These are phyloP conservation scores for Noccaea caerulescens DNA, from an alignment of 345 rosid genomes.

Conservation along the genomic window DNA sequence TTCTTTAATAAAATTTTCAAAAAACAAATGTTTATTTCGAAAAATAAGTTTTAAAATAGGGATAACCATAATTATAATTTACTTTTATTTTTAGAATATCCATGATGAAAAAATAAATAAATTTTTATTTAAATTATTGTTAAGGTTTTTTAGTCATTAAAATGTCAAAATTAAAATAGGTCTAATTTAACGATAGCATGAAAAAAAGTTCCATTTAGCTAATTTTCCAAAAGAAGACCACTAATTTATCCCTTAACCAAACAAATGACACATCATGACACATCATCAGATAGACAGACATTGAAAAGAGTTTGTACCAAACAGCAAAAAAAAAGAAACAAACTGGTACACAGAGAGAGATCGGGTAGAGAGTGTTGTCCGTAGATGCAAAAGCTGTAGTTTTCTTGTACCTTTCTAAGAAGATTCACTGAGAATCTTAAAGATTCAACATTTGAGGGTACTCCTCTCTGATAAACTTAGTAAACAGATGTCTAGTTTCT, in stretches of 20 bases:
- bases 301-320: constrained; percentile 37
- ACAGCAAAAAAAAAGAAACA: background rate
- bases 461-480: constrained; percentile 11
- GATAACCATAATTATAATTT: no score
- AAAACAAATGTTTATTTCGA: no score
- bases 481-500: constrained; percentile 28
- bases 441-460: constrained; percentile 41
- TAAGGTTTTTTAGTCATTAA: no score
- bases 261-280: constrained; percentile 16
- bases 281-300: constrained; percentile 36
- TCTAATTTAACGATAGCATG: no score
- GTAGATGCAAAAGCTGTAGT: constrained; percentile 32
- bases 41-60: no score
- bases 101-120: no score
- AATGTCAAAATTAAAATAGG: no score
- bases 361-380: constrained; percentile 13
- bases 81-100: no score
- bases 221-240: background rate
- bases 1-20: no score
- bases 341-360: constrained; percentile 15
- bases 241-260: constrained; percentile 27
- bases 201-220: no score
- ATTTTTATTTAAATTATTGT: no score
- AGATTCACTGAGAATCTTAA: constrained; percentile 23
- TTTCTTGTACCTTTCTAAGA: constrained; percentile 10